Percentiles rank a stretch among this genome's conserved stretches.
phyloP scores from a whole-genome alignment of 1,139 yeast genomes.

The Yamadazyma oceani region DNA sequence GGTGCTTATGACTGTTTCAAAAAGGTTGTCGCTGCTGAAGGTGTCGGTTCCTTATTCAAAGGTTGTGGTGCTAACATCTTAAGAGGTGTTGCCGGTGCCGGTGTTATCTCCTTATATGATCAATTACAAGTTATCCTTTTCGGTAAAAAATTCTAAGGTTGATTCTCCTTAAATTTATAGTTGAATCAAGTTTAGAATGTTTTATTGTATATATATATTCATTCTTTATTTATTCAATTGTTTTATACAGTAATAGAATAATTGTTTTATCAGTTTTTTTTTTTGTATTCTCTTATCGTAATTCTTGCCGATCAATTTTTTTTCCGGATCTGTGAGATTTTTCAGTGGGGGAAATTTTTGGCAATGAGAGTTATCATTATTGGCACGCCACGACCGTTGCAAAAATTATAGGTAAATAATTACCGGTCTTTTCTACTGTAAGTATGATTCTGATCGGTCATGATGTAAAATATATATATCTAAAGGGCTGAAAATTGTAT shows the following conservation, averaged over 20 bases:
- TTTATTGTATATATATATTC: constrained; percentile 22
- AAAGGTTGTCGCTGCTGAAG: constrained; percentile 54
- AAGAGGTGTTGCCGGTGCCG: constrained; percentile 61
- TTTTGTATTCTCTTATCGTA: too few species aligned
- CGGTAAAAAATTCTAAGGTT: constrained; percentile 47
- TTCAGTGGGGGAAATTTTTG: too few species aligned
- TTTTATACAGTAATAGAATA: constrained; percentile 15
- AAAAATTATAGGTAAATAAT: background rate
- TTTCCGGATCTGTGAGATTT: background rate
- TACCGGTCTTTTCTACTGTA: too few species aligned
- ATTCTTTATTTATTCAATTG: constrained; percentile 14
- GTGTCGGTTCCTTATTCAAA: constrained; percentile 51
- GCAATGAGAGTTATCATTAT: background rate
- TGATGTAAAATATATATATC: too few species aligned
- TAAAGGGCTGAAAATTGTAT: constrained; percentile 14
- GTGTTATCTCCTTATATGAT: constrained; percentile 55
- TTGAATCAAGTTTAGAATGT: constrained; percentile 20
- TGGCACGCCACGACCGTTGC: constrained; percentile 1
- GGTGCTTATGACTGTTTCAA: constrained; percentile 53
- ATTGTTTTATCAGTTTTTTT: too few species aligned
- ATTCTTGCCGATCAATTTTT: background rate
- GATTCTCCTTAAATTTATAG: constrained; percentile 5
- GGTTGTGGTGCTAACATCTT: constrained; percentile 59
- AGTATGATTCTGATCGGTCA: too few species aligned
- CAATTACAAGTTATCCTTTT: constrained; percentile 51